phyloP scores from a whole-genome alignment of 495 filamentous ascomycete genomes.

The Amorphotheca resinae region DNA sequence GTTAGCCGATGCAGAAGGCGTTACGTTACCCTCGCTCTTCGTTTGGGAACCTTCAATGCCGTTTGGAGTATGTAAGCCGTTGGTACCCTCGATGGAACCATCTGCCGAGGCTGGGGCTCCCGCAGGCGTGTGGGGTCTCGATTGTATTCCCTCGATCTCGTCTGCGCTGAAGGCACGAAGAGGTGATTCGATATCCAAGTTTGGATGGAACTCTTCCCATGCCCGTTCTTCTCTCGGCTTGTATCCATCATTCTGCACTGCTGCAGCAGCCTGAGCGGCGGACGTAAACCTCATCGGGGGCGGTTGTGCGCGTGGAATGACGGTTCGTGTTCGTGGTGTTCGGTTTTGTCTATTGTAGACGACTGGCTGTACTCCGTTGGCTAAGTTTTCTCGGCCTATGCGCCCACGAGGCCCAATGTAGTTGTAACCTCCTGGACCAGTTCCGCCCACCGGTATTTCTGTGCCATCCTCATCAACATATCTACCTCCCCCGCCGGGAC shows the following conservation, averaged over 20 bases:
- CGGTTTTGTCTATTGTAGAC: slow-evolving; percentile 21
- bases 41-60: slow-evolving; percentile 8
- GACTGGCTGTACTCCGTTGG: slow-evolving; percentile 26
- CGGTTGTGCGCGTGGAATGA: slow-evolving; percentile 17
- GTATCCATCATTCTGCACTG: slow-evolving; percentile 84
- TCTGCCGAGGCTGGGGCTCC: slow-evolving; percentile 11
- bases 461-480: slow-evolving; percentile 54
- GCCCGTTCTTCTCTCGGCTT: slow-evolving; percentile 93
- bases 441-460: slow-evolving; percentile 36
- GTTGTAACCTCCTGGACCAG: slow-evolving; percentile 32
- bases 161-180: slow-evolving; percentile 70
- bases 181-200: slow-evolving; percentile 72
- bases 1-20: slow-evolving; percentile 13
- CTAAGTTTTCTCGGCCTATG: slow-evolving; percentile 26
- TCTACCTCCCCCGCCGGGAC: slow-evolving; percentile 66
- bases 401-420: slow-evolving; percentile 33
- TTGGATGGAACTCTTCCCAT: slow-evolving; percentile 94
- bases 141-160: slow-evolving; percentile 63
- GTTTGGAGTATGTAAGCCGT: slow-evolving; percentile 13
- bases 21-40: slow-evolving; percentile 9
- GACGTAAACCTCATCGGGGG: slow-evolving; percentile 50
- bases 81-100: slow-evolving; percentile 8
- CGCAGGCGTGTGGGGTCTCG: slow-evolving; percentile 31
- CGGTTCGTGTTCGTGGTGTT: slow-evolving; percentile 39
- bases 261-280: slow-evolving; percentile 72